Percentiles rank a stretch among this genome's conserved stretches.
Conservation (phyloP, 2,329 filamentous ascomycete species). For the Chaetomiaceae sp. region DNA sequence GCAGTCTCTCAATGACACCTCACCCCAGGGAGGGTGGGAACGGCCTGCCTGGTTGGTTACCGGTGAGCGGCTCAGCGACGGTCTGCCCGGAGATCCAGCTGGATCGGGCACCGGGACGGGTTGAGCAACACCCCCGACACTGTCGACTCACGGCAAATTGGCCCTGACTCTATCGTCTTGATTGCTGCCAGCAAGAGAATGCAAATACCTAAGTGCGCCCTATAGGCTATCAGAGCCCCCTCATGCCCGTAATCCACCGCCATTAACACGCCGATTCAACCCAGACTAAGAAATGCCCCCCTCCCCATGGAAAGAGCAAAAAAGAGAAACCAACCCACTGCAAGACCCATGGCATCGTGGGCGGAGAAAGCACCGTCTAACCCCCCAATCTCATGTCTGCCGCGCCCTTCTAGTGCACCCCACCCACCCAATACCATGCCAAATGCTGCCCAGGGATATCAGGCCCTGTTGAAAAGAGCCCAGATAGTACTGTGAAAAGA, state of each 20-base stretch:
- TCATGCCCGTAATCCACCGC: background rate
- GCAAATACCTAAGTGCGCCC: too few species aligned
- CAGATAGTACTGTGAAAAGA: background rate
- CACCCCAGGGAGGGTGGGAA: too few species aligned
- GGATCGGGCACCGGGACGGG: background rate
- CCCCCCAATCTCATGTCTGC: background rate
- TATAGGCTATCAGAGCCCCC: background rate
- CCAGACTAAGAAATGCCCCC: background rate
- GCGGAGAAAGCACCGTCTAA: slow-evolving; percentile 1
- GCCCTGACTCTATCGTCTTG: background rate
- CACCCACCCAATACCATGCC: background rate
- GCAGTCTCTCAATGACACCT: background rate
- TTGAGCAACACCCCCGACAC: too few species aligned
- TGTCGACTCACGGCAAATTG: too few species aligned
- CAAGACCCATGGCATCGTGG: background rate
- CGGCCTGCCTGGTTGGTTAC: background rate
- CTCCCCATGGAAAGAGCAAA: too few species aligned
- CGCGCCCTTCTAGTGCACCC: slow-evolving; percentile 10
- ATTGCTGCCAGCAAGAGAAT: background rate
- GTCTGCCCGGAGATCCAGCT: background rate
- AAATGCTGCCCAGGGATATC: background rate
- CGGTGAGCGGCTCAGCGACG: background rate
- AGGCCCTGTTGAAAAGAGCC: background rate
- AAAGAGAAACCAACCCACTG: background rate
- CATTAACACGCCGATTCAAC: background rate